Evolutionary conservation across 2,329 filamentous ascomycete genomes (phyloP), one percentile per base, ranked within the genome.

Genomic region (Mycogone perniciosa): DNA sequence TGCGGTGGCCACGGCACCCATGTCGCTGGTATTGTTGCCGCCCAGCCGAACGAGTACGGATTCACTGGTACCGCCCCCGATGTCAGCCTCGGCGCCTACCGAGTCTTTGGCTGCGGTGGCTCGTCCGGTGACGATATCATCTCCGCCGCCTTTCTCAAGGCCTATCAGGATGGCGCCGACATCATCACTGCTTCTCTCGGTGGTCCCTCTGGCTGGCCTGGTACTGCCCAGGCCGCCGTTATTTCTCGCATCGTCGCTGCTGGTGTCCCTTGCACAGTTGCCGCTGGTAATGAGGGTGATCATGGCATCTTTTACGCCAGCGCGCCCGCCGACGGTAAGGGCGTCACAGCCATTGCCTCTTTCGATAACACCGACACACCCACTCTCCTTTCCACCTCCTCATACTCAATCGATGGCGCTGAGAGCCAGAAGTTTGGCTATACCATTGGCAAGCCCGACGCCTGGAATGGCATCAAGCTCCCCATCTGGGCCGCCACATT

Each of bases 401-500:
- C 57, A 31, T 76, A 65, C 62, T 61, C 59, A 9, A 54, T 73
- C 40, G 60, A 67, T 43, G 63, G 70, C 48, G 64, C 61, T 9
- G 65, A 66, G 11, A 53, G 59, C 1, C 48, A 61, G 5, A 39
- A 62, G 3, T 80, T 80, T 51, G 71, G 71, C 5, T 76, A 71
- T 53, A 66, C 70, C 2, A 58, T 66, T 2, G 74, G 73, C 5
- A 58, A 64, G 9, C 74, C 74, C 1, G 62, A 55, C 1, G 63
- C 60, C 8, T 81, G 76, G 75, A 55, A 58, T 9, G 65, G 63
- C n/a, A 70, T 77, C 39, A 71, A 62, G 31, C 68, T 78, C 6
- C 73, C 75, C 0, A 64, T 81, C 1, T 80, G 73, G 67, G 65
- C 78, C 7, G 68, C 71, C 31, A 76, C 66, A 59, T 71, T 72